phyloP scores from a whole-genome alignment of 176 grass and related monocot genomes.

The Canna indica region DNA sequence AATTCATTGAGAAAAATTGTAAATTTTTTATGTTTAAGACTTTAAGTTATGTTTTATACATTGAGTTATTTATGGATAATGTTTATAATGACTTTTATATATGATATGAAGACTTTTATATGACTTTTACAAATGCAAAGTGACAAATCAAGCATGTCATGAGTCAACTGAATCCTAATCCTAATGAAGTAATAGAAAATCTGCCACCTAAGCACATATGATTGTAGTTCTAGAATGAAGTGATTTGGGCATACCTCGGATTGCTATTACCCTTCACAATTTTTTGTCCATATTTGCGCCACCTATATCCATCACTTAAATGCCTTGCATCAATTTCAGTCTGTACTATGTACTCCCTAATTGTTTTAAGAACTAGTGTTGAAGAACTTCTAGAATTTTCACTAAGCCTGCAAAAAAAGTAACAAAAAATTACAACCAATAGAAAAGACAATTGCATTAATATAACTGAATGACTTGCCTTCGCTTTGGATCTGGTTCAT shows the following conservation, averaged over 20 bases:
- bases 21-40: too few species aligned
- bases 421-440: conserved; percentile 21
- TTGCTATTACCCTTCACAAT: conserved; percentile 98
- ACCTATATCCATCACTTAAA: conserved; percentile 87
- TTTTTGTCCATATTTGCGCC: conserved; percentile 99
- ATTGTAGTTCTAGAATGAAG: too few species aligned
- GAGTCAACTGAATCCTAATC: too few species aligned
- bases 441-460: conserved; percentile 7
- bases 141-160: too few species aligned
- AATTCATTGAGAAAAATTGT: too few species aligned
- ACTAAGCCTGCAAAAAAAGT: conserved; percentile 38
- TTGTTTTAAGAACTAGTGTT: conserved; percentile 59
- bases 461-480: conserved; percentile 35
- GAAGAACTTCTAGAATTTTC: conserved; percentile 34
- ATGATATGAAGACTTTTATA: too few species aligned
- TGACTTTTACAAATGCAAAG: too few species aligned
- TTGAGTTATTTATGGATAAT: too few species aligned
- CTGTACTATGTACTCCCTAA: conserved; percentile 78
- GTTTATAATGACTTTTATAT: too few species aligned
- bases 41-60: too few species aligned
- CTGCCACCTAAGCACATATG: too few species aligned
- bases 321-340: conserved; percentile 39
- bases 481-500: conserved; percentile 24
- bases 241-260: conserved; percentile 46
- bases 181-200: too few species aligned